These are phyloP conservation scores for Spinellus fusiger DNA, from an alignment of 192 early-diverging fungal species.

Conservation along the genomic window DNA sequence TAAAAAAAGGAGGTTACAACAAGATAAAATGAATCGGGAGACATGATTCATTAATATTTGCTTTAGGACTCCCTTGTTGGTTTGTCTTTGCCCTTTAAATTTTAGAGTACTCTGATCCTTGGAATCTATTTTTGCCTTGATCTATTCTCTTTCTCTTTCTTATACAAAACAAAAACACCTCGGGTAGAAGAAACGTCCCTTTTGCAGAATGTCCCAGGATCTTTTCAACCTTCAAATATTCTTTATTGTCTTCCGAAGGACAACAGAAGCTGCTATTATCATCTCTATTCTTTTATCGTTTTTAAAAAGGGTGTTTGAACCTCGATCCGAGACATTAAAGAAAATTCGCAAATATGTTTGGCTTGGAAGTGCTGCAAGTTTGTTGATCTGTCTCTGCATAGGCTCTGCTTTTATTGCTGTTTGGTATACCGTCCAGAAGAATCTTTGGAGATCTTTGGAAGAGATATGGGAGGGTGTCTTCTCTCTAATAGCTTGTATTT, in stretches of 20 bases:
- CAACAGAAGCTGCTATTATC: constrained; percentile 82
- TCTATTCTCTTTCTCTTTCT: too few relatives aligned
- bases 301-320: constrained; percentile 57
- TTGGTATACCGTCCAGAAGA: constrained; percentile 56
- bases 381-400: constrained; percentile 62
- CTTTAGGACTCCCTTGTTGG: too few relatives aligned
- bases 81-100: too few relatives aligned
- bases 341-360: constrained; percentile 66
- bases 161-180: neutral
- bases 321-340: constrained; percentile 42
- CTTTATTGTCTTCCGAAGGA: constrained; percentile 77
- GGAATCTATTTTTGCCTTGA: too few relatives aligned
- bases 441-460: constrained; percentile 63
- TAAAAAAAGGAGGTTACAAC: too few relatives aligned
- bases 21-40: too few relatives aligned
- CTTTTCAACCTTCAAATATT: constrained; percentile 67
- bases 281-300: constrained; percentile 83
- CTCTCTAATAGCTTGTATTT: constrained; percentile 64
- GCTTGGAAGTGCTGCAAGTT: constrained; percentile 65
- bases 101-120: too few relatives aligned
- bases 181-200: neutral
- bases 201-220: constrained; percentile 23
- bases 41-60: too few relatives aligned
- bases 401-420: constrained; percentile 75
- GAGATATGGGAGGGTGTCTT: constrained; percentile 87